Conservation (phyloP, 2,329 filamentous ascomycete species). For the Didymella pomorum region DNA sequence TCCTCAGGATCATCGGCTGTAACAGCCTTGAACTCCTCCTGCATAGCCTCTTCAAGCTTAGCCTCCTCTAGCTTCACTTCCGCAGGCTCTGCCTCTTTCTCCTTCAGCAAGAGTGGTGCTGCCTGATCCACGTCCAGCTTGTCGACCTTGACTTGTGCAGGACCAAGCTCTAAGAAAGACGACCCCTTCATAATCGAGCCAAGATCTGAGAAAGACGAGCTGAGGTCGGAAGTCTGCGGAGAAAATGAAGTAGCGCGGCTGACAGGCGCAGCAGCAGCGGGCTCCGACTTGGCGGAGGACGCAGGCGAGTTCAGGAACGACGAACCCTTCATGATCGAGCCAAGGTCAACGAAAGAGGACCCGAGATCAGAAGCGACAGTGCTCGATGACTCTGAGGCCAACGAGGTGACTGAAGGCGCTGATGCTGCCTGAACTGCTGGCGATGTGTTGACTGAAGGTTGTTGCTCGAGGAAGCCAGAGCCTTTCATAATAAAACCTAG, state of each 20-base stretch:
- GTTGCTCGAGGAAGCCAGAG: conserved; percentile 25
- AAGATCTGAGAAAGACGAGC: conserved; percentile 20
- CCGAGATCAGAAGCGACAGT: conserved; percentile 14
- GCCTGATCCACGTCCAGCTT: conserved; percentile 7
- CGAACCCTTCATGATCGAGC: conserved; percentile 39
- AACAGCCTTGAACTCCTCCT: conserved; percentile 9
- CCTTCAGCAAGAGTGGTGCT: conserved; percentile 8
- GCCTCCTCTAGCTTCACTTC: conserved; percentile 6
- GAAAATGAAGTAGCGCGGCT: neutral
- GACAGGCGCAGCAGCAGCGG: neutral
- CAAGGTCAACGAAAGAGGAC: conserved; percentile 23
- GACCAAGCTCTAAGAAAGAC: conserved; percentile 24
- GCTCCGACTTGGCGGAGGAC: conserved; percentile 7
- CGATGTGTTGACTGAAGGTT: neutral
- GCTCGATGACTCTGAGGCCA: conserved; percentile 1
- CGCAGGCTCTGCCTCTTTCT: neutral
- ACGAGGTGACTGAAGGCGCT: neutral
- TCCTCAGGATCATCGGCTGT: conserved; percentile 10
- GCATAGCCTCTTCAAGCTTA: conserved; percentile 12
- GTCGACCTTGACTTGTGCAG: conserved; percentile 10
- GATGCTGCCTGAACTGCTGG: neutral
- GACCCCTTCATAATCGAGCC: conserved; percentile 40
- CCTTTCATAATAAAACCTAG: conserved; percentile 41
- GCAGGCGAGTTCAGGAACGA: conserved; percentile 24
- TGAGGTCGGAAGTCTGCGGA: conserved; percentile 1